A percentile compares a stretch with the other conserved stretches of the same genome.
phyloP scores from a whole-genome alignment of 2,329 filamentous ascomycete genomes.

The Aureobasidium sp. region DNA sequence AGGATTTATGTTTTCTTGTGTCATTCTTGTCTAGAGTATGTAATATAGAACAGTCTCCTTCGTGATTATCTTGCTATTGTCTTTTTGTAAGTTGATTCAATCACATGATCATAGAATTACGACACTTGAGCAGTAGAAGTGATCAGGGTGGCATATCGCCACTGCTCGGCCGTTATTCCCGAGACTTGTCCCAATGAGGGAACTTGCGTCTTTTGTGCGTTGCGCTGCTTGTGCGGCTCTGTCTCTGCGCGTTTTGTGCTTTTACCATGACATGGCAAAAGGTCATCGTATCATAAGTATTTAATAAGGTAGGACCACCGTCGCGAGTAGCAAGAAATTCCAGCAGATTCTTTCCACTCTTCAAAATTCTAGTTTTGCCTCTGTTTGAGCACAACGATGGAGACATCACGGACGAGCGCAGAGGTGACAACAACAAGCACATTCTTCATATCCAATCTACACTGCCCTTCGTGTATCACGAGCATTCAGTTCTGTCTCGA shows the following conservation, averaged over 20 bases:
- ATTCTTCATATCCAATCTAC: constrained; percentile 65
- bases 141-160: too few relatives aligned
- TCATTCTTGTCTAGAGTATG: background rate
- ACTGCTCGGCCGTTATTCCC: background rate
- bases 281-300: background rate
- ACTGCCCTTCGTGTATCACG: constrained; percentile 68
- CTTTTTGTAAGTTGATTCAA: too few relatives aligned
- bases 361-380: background rate
- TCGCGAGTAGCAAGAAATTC: too few relatives aligned
- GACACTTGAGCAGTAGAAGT: too few relatives aligned
- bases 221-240: constrained; percentile 1
- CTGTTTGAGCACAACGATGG: background rate
- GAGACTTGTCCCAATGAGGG: background rate
- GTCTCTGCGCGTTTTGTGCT: constrained; percentile 6
- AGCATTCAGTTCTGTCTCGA: constrained; percentile 55
- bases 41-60: too few relatives aligned
- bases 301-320: background rate
- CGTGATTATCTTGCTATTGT: too few relatives aligned
- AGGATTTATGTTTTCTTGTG: background rate
- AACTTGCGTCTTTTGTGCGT: too few relatives aligned
- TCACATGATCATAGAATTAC: too few relatives aligned
- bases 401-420: background rate
- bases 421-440: constrained; percentile 37
- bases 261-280: background rate
- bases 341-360: background rate